These are phyloP conservation scores for Suillus luteus DNA, from an alignment of 768 basidiomycete genomes.

Conservation along the genomic window DNA sequence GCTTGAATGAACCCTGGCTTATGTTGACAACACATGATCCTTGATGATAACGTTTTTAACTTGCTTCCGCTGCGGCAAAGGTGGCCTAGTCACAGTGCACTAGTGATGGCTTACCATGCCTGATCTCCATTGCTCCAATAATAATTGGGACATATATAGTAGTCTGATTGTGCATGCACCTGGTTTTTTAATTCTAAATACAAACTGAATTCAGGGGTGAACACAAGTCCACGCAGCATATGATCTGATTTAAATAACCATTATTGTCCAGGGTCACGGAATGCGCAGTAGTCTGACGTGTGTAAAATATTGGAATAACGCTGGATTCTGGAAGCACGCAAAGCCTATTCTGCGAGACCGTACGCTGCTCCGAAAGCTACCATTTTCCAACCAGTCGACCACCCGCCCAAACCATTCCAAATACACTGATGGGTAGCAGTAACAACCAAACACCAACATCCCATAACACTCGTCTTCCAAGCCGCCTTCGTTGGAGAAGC, in stretches of 20 bases:
- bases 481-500: conserved; percentile 73
- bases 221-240: too few relatives aligned
- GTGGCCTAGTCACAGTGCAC: not conserved
- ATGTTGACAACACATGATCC: not conserved
- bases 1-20: conserved; percentile 1
- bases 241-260: not conserved
- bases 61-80: not conserved
- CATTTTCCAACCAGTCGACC: conserved; percentile 55
- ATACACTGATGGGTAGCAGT: conserved; percentile 59
- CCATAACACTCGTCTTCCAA: conserved; percentile 75
- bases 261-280: not conserved
- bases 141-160: not conserved
- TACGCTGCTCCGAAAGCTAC: conserved; percentile 34
- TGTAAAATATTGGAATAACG: too few relatives aligned
- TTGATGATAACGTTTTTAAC: not conserved
- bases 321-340: not conserved
- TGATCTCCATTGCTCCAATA: not conserved
- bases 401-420: conserved; percentile 57
- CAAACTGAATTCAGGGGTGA: not conserved
- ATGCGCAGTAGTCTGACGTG: not conserved
- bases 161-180: not conserved
- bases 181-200: not conserved
- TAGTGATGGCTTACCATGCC: too few relatives aligned
- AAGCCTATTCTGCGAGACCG: not conserved
- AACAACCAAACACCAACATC: conserved; percentile 83